Conservation (phyloP, 345 rosid species). For the Theobroma cacao region DNA sequence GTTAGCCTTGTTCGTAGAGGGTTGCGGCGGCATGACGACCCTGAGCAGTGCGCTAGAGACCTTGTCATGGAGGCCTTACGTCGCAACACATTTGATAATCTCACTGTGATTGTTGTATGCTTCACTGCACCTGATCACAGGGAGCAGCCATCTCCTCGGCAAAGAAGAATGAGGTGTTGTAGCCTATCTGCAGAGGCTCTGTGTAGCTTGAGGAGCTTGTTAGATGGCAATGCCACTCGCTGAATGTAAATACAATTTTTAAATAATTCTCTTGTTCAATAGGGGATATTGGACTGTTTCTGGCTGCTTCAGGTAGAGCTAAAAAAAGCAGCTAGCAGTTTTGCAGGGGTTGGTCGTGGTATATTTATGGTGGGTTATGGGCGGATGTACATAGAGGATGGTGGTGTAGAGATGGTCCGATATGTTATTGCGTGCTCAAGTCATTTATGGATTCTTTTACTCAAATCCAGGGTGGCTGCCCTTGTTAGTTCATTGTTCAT, state of each 20-base stretch:
- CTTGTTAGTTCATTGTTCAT: neutral
- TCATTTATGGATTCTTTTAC: constrained; percentile 8
- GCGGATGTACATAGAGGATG: constrained; percentile 26
- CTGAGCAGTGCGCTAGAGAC: constrained; percentile 71
- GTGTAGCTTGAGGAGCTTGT: constrained; percentile 51
- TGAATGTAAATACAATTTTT: constrained; percentile 20
- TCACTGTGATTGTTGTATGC: constrained; percentile 74
- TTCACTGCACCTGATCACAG: constrained; percentile 43
- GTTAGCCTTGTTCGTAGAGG: constrained; percentile 60
- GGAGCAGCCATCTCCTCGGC: constrained; percentile 38
- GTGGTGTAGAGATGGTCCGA: constrained; percentile 16
- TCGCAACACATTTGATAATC: constrained; percentile 62
- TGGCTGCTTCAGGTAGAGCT: constrained; percentile 35
- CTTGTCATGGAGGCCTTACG: constrained; percentile 75
- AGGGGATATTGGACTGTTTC: constrained; percentile 24
- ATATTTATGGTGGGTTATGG: neutral
- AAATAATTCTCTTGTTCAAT: constrained; percentile 3
- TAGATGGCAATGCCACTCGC: constrained; percentile 43
- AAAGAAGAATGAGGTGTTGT: constrained; percentile 45
- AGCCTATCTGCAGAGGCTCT: constrained; percentile 71
- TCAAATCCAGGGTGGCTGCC: neutral
- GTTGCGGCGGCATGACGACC: constrained; percentile 60
- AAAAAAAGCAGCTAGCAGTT: constrained; percentile 42
- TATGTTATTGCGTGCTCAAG: neutral
- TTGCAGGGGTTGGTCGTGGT: constrained; percentile 30